Evolutionary conservation across 2,329 filamentous ascomycete species (phyloP), one percentile per base, ranked within the genome.

Genomic region (Thielaviopsis musarum): DNA sequence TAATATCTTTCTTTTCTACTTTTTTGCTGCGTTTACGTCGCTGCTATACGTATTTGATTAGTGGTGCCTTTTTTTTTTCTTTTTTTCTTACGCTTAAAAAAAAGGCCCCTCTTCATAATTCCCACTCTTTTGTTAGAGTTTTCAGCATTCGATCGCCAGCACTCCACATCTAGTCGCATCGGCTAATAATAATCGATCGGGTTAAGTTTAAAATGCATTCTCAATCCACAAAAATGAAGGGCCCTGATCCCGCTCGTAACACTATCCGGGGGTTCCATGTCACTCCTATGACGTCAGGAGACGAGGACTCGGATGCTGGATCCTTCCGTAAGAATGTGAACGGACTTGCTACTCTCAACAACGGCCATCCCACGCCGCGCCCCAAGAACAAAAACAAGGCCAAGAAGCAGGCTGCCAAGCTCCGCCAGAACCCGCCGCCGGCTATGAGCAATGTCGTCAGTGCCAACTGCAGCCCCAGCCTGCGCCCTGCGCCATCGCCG

Each of bases 381-480:
- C 13, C 54, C 24, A 61, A 58, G 24, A 38, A n/a, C 41, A 57
- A 57, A 21, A 21, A 21, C 60, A 59, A 57, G 49, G 45, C n/a
- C 56, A 59, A 57, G 38, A 56, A 59, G 22, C 38, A 53, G 24
- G 24, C 22, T 12, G 2, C 69, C 67, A 52, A 34, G 30, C 9
- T 34, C 30, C 30, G 68, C 68, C 63, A 70, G 65, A 58, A 69
- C 67, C 63, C 72, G 68, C 64, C 72, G 71, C 58, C 71, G 71
- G 57, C 74, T 52, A 69, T 82, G 57, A 71, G 80, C 67, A 79
- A 82, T 68, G 75, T 82, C 17, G 76, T 82, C 64, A 82, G 79
- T 68, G 77, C 77, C 59, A 75, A 87, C 69, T 83, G 81, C 70
- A 84, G 81, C 69, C 82, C 82, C 7, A 68, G 75, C 57, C 69